phyloP scores from a whole-genome alignment of 2,329 filamentous ascomycete species.

The Fusarium austroafricanum region DNA sequence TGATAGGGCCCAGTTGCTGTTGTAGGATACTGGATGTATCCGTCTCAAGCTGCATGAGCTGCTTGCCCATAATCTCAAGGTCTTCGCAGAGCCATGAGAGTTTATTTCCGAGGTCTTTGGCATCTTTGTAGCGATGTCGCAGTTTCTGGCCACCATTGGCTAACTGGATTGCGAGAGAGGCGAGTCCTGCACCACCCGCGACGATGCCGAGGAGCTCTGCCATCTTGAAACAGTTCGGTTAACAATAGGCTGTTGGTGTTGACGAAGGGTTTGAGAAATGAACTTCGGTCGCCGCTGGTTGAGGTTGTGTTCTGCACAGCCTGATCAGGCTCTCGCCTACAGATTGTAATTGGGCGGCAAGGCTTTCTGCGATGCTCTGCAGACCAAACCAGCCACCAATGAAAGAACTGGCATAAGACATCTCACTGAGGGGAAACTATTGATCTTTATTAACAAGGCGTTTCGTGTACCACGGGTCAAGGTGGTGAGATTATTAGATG shows the following conservation, averaged over 20 bases:
- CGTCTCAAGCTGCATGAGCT: no score
- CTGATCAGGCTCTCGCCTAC: neutral
- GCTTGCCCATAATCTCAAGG: no score
- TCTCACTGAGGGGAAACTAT: no score
- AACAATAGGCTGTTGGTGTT: fast-evolving
- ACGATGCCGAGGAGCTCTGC: conserved; percentile 12
- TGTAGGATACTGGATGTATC: no score
- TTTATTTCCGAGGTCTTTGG: no score
- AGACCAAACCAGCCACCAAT: neutral
- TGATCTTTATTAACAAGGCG: neutral
- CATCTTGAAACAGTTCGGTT: neutral
- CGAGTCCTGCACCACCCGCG: conserved; percentile 20
- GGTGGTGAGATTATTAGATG: no score
- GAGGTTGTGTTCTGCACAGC: no score
- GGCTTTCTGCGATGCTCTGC: neutral
- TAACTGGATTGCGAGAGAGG: neutral
- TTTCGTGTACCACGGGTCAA: neutral
- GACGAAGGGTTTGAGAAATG: fast-evolving
- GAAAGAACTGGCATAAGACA: neutral
- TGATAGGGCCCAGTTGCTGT: no score
- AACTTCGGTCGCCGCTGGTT: neutral
- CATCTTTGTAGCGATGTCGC: no score
- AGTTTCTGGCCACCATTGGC: no score
- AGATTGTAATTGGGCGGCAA: neutral
- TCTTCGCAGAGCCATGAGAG: no score